Percentiles rank a stretch among this genome's conserved stretches.
Conservation (phyloP, 1,284 basidiomycete genomes). For the Agaricales sp. region DNA sequence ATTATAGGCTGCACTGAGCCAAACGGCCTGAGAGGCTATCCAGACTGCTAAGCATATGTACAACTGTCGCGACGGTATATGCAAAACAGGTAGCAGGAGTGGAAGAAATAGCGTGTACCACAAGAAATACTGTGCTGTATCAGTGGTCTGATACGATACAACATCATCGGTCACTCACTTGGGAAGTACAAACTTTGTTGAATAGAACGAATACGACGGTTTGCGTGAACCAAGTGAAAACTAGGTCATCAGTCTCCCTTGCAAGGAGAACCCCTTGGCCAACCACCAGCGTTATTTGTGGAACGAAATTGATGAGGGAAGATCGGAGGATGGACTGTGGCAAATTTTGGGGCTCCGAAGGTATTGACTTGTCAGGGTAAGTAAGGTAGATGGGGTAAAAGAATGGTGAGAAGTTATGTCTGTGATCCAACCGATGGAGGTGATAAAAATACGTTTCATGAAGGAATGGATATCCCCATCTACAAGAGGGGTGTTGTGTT, state of each 20-base stretch:
- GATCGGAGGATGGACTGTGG: conserved; percentile 41
- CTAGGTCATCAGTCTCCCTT: conserved; percentile 41
- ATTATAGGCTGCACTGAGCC: conserved; percentile 79
- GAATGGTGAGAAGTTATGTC: conserved; percentile 98
- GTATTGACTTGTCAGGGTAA: conserved; percentile 33
- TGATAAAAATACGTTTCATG: conserved; percentile 94
- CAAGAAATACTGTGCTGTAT: conserved; percentile 73
- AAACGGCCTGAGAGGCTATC: conserved; percentile 73
- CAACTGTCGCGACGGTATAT: conserved; percentile 34
- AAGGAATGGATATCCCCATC: conserved; percentile 91
- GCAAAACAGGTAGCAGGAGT: conserved; percentile 61
- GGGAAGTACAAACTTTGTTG: conserved; percentile 98
- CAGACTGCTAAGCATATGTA: conserved; percentile 49
- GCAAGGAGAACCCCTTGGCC: conserved; percentile 61
- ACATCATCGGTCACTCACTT: conserved; percentile 39
- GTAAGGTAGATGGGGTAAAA: conserved; percentile 91
- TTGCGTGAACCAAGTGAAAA: conserved; percentile 86
- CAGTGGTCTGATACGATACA: background rate
- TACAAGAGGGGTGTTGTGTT: conserved; percentile 21
- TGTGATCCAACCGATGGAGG: conserved; percentile 82
- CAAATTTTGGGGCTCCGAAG: conserved; percentile 27
- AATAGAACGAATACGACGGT: conserved; percentile 88
- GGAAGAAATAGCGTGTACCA: conserved; percentile 96
- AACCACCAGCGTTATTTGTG: conserved; percentile 62
- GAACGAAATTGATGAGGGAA: conserved; percentile 61